These are phyloP conservation scores for Acer negundo DNA, from an alignment of 345 rosid species.

Conservation along the genomic window DNA sequence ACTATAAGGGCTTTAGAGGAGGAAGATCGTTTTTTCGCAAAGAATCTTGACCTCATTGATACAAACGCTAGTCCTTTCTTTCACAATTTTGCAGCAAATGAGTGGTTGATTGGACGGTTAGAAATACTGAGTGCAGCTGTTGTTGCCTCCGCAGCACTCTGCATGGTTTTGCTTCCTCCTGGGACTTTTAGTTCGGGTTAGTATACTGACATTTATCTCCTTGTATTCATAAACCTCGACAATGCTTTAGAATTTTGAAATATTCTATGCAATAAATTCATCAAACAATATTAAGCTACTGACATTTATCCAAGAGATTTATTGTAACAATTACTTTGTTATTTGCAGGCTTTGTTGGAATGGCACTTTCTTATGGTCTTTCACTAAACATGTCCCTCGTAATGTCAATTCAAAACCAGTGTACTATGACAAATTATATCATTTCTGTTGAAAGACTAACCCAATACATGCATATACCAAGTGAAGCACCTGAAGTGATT, in stretches of 20 bases:
- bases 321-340: background rate
- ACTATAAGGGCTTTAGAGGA: slow-evolving; percentile 88
- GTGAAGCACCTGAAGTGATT: slow-evolving; percentile 87
- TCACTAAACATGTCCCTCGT: slow-evolving; percentile 79
- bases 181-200: slow-evolving; percentile 88
- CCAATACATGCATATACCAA: slow-evolving; percentile 84
- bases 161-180: slow-evolving; percentile 93
- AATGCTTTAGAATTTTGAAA: background rate
- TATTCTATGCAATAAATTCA: background rate
- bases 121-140: slow-evolving; percentile 76
- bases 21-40: slow-evolving; percentile 82
- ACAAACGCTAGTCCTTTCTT: slow-evolving; percentile 90
- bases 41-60: slow-evolving; percentile 71
- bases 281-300: background rate
- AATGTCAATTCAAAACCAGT: slow-evolving; percentile 81
- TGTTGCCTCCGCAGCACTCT: slow-evolving; percentile 83
- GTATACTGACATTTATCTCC: slow-evolving; percentile 19
- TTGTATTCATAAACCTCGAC: background rate
- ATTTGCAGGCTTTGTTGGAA: slow-evolving; percentile 84
- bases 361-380: slow-evolving; percentile 98
- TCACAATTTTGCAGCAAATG: slow-evolving; percentile 84
- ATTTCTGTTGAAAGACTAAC: slow-evolving; percentile 92
- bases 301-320: background rate
- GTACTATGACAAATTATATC: slow-evolving; percentile 80
- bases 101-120: slow-evolving; percentile 89